These are phyloP conservation scores for Margaritispora aquatica DNA, from an alignment of 495 filamentous ascomycete genomes.

Conservation along the genomic window DNA sequence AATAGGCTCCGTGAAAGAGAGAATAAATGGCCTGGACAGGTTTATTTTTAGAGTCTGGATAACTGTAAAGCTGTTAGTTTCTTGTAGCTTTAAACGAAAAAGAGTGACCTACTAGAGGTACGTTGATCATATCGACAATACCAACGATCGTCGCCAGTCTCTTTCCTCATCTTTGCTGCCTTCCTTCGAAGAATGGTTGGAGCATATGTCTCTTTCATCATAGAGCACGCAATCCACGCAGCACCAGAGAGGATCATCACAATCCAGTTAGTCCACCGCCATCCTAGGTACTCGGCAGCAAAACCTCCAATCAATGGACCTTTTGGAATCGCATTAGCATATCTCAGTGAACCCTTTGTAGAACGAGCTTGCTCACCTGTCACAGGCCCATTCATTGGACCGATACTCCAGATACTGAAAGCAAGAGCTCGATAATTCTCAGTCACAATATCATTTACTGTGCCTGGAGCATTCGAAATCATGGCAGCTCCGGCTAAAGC, in stretches of 20 bases:
- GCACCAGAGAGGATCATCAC: constrained; percentile 61
- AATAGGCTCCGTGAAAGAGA: constrained; percentile 79
- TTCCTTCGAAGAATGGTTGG: constrained; percentile 66
- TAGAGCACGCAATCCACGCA: constrained; percentile 42
- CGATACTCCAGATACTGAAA: constrained; percentile 71
- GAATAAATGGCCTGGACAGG: constrained; percentile 67
- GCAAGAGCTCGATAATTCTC: constrained; percentile 64
- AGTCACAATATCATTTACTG: constrained; percentile 70
- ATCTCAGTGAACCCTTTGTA: not conserved
- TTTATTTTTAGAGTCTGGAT: constrained; percentile 58
- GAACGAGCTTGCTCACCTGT: constrained; percentile 13
- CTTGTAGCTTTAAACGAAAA: constrained; percentile 14
- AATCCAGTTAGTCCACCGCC: constrained; percentile 87
- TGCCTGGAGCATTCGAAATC: constrained; percentile 76
- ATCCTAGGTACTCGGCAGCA: constrained; percentile 65
- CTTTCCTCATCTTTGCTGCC: constrained; percentile 61
- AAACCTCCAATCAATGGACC: constrained; percentile 68
- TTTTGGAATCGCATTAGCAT: not conserved
- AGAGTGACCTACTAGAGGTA: constrained; percentile 24
- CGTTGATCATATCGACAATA: constrained; percentile 72
- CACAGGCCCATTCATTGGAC: constrained; percentile 72
- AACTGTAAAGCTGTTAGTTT: constrained; percentile 26
- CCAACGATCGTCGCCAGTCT: constrained; percentile 68
- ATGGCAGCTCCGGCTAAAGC: constrained; percentile 74
- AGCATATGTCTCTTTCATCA: constrained; percentile 71